These are phyloP conservation scores for Chenopodium quinoa DNA, from an alignment of 148 eudicot species.

Conservation along the genomic window DNA sequence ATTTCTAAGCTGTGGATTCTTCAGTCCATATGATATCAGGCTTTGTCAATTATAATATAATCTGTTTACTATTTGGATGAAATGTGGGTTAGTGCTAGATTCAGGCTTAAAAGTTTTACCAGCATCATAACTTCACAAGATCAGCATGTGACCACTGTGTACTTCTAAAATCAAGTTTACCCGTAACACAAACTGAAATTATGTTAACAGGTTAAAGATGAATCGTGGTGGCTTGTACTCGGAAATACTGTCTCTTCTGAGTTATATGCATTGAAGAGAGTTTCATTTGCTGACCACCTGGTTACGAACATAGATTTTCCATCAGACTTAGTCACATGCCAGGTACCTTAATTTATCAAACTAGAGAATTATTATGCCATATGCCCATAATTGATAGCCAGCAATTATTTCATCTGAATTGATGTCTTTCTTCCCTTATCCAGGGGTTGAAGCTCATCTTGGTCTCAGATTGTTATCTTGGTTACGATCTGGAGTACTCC, in stretches of 20 bases:
- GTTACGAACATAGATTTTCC: slow-evolving; percentile 74
- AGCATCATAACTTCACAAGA: neutral
- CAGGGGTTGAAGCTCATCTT: slow-evolving; percentile 87
- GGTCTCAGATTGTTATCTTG: slow-evolving; percentile 89
- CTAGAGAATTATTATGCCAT: neutral
- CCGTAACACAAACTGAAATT: neutral
- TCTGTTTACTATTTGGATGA: neutral
- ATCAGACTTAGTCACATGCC: slow-evolving; percentile 41
- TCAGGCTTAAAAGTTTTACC: neutral
- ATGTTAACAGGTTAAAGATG: slow-evolving; percentile 72
- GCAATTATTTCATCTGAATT: neutral
- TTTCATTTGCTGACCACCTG: slow-evolving; percentile 60
- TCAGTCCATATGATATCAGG: neutral
- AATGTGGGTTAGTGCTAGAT: neutral
- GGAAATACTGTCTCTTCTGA: slow-evolving; percentile 70
- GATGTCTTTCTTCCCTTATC: neutral
- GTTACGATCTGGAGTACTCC: slow-evolving; percentile 69
- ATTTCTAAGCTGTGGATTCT: neutral
- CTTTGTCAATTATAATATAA: neutral
- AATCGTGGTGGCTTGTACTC: slow-evolving; percentile 96
- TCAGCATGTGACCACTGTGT: neutral
- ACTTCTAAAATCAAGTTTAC: neutral
- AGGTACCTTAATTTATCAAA: slow-evolving; percentile 38
- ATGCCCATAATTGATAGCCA: neutral
- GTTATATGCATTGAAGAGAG: slow-evolving; percentile 72